Evolutionary conservation across 2,329 filamentous ascomycete genomes (phyloP).

Genomic region (Penicillium hordei): DNA sequence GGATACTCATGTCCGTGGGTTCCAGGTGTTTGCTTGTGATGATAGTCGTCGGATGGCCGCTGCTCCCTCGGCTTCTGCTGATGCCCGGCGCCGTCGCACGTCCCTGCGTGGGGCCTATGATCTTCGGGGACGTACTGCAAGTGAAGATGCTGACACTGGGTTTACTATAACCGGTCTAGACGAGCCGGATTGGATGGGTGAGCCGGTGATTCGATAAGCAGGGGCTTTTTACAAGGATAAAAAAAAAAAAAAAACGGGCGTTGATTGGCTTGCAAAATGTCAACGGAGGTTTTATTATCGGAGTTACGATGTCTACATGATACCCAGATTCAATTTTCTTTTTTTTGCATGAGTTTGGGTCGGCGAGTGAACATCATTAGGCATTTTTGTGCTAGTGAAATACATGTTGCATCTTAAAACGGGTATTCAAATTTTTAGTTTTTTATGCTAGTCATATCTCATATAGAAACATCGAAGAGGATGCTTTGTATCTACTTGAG

Average conservation of each 20-base stretch:
- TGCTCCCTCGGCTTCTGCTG: constrained; percentile 37
- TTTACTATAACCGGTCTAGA: constrained; percentile 34
- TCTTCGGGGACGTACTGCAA: constrained; percentile 20
- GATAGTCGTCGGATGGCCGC: constrained; percentile 35
- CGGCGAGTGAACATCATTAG: constrained; percentile 2
- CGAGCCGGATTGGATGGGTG: constrained; percentile 52
- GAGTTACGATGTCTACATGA: constrained; percentile 20
- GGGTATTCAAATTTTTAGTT: constrained; percentile 27
- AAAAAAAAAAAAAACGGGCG: neutral
- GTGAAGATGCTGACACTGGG: constrained; percentile 30
- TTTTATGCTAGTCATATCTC: constrained; percentile 28
- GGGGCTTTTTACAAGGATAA: neutral
- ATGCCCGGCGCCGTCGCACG: constrained; percentile 30
- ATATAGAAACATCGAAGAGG: constrained; percentile 15
- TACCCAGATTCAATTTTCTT: constrained; percentile 19
- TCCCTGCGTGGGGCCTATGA: constrained; percentile 31
- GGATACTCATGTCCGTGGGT: constrained; percentile 91
- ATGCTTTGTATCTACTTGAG: constrained; percentile 49
- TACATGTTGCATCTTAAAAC: constrained; percentile 11
- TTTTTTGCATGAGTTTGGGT: neutral
- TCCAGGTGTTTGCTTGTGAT: constrained; percentile 74
- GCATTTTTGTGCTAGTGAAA: neutral
- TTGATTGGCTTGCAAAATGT: constrained; percentile 6
- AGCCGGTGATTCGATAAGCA: constrained; percentile 47
- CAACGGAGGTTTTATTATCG: constrained; percentile 3